These are phyloP conservation scores for Orychophragmus violaceus DNA, from an alignment of 345 rosid species.

Conservation along the genomic window DNA sequence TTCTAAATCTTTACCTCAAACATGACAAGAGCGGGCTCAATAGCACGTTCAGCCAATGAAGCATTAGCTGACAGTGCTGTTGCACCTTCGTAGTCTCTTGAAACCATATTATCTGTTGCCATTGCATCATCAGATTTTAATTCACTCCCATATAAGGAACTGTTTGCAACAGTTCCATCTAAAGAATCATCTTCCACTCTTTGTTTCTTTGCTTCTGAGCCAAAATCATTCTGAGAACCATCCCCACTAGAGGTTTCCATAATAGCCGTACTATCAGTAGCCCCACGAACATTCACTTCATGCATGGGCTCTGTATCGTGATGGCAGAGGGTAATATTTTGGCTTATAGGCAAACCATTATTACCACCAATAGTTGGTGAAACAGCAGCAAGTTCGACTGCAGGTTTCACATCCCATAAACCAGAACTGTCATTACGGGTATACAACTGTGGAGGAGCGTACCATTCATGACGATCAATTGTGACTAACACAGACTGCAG, in stretches of 20 bases:
- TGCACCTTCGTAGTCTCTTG: constrained; percentile 43
- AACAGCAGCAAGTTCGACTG: constrained; percentile 36
- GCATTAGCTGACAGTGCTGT: constrained; percentile 51
- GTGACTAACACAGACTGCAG: constrained; percentile 85
- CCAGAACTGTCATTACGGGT: constrained; percentile 88
- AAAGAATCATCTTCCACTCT: constrained; percentile 52
- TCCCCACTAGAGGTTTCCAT: constrained; percentile 52
- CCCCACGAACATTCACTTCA: constrained; percentile 42
- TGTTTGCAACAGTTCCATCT: constrained; percentile 40
- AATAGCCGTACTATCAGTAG: constrained; percentile 42
- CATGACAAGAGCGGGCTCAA: constrained; percentile 95
- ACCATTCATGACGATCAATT: constrained; percentile 95
- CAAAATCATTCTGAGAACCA: constrained; percentile 48
- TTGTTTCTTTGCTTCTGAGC: constrained; percentile 54
- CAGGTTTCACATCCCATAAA: constrained; percentile 72
- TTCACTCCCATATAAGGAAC: constrained; percentile 40
- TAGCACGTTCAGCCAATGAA: constrained; percentile 70
- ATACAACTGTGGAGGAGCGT: constrained; percentile 81
- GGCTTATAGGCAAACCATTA: constrained; percentile 26
- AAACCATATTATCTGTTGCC: constrained; percentile 37
- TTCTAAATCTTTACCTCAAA: constrained; percentile 59
- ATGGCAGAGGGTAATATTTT: constrained; percentile 27
- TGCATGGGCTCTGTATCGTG: constrained; percentile 44
- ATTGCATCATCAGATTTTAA: constrained; percentile 44
- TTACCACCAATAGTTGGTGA: constrained; percentile 36